Evolutionary conservation across 2,329 filamentous ascomycete genomes (phyloP), one percentile per base, ranked within the genome.

Genomic region (Cordyceps sp.): DNA sequence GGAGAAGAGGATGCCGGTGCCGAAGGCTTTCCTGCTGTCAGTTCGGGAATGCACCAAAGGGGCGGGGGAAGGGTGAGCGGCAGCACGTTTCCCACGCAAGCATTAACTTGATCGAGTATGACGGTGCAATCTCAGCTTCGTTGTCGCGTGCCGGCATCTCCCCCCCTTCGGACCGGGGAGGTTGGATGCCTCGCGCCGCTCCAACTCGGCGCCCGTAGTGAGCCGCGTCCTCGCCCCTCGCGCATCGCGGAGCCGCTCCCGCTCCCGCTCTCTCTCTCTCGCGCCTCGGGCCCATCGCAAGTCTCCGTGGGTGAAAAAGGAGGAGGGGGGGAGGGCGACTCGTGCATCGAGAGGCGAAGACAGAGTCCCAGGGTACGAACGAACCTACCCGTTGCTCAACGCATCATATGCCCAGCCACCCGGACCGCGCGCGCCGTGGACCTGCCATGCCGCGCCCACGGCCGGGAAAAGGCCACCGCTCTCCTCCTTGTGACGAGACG

Each of bases 61-160:
- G 43, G 39, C 40, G 38, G 35, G 39, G 29, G 40, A 32, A 35
- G 38, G 39, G 37, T 45, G 73, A 83, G 80, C 80, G 81, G 81
- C 81, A 86, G 79, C 81, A 88, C 82, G 69, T 86, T 88, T 80
- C 82, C 77, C 82, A 88, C 82, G 82, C 82, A 90, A 90, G 82
- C 78, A 85, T 88, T 90, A 88, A 82, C 82, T 90, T 90, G 82
- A 82, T 90, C 82, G 81, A 88, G 81, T 88, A 76, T 79, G 65
- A 86, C 82, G 81, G 82, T 90, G 73, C 78, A 76, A 78, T 88
- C 82, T 90, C 82, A 88, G 82, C 82, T 72, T 85, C 70, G 62
- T 71, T 49, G 58, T 52, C 46, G 42, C 61, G 53, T 45, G 42
- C 33, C 35, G 29, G 37, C 50, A 56, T 64, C 59, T 63, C 56